A percentile compares a stretch with the other conserved stretches of the same genome.
Evolutionary conservation across 108 stramenopile species (phyloP).

Genomic region (Nitzschia sp.): DNA sequence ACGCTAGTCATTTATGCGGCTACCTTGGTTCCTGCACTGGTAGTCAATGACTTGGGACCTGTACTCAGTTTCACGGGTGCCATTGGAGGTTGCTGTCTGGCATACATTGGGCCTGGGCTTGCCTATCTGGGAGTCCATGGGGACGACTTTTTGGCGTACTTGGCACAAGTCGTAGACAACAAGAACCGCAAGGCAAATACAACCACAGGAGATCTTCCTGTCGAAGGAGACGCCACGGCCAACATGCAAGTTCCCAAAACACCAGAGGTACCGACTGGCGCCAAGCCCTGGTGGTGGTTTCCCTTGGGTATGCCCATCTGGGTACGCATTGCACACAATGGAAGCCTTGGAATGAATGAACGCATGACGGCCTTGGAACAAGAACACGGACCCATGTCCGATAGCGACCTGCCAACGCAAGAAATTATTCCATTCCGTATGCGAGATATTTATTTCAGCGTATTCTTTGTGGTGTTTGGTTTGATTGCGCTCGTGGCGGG

Average conservation of each 20-base stretch:
- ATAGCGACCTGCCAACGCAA: conserved; percentile 3
- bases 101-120: conserved; percentile 78
- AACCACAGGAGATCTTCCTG: conserved; percentile 50
- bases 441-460: conserved; percentile 51
- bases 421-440: conserved; percentile 42
- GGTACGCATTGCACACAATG: conserved; percentile 31
- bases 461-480: conserved; percentile 80
- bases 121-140: conserved; percentile 81
- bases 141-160: conserved; percentile 54
- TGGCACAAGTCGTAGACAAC: not conserved
- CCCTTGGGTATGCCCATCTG: conserved; percentile 38
- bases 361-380: conserved; percentile 32
- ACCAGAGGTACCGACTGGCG: not conserved
- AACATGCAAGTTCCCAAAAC: conserved; percentile 31
- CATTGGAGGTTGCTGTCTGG: conserved; percentile 67
- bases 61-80: conserved; percentile 80
- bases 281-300: conserved; percentile 55
- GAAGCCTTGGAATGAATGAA: conserved; percentile 38
- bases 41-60: conserved; percentile 78
- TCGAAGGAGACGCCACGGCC: conserved; percentile 65
- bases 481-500: conserved; percentile 63
- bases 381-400: conserved; percentile 13
- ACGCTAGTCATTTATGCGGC: conserved; percentile 64
- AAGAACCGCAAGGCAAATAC: not conserved
- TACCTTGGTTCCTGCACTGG: conserved; percentile 69